Evolutionary conservation across 768 basidiomycete genomes (phyloP).

Genomic region (Tephrocybe sp.): DNA sequence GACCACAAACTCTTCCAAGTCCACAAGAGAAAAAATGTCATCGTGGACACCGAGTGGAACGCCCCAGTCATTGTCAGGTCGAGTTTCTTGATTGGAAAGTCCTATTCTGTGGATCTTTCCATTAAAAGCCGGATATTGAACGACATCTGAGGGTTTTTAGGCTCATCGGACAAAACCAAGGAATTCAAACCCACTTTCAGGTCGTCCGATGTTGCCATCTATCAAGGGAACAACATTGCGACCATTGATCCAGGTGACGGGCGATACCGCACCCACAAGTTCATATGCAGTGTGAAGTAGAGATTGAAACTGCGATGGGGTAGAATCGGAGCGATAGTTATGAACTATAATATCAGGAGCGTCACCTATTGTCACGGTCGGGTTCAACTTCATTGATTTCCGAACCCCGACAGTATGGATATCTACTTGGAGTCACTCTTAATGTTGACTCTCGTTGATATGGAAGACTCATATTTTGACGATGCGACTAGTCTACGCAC

Average conservation of each 20-base stretch:
- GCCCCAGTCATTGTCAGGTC: constrained; percentile 40
- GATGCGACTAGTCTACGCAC: too few relatives aligned
- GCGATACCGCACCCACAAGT: constrained; percentile 6
- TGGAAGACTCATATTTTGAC: too few relatives aligned
- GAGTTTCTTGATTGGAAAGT: background rate
- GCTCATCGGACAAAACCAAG: background rate
- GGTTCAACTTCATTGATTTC: background rate
- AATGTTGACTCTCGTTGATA: too few relatives aligned
- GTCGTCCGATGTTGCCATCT: background rate
- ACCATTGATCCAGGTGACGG: constrained; percentile 1
- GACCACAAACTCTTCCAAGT: constrained; percentile 44
- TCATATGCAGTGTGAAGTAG: constrained; percentile 1
- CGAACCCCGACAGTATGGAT: background rate
- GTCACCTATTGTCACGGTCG: background rate
- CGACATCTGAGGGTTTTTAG: constrained; percentile 3
- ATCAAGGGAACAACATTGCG: background rate
- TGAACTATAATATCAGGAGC: constrained; percentile 8
- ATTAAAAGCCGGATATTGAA: constrained; percentile 10
- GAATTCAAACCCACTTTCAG: constrained; percentile 2
- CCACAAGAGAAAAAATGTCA: constrained; percentile 35
- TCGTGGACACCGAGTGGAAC: constrained; percentile 25
- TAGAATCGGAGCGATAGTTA: constrained; percentile 1
- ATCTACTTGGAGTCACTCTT: too few relatives aligned
- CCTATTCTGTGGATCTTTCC: background rate
- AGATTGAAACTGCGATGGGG: background rate